These are phyloP conservation scores for Pistacia vera DNA, from an alignment of 345 rosid species.

Conservation along the genomic window DNA sequence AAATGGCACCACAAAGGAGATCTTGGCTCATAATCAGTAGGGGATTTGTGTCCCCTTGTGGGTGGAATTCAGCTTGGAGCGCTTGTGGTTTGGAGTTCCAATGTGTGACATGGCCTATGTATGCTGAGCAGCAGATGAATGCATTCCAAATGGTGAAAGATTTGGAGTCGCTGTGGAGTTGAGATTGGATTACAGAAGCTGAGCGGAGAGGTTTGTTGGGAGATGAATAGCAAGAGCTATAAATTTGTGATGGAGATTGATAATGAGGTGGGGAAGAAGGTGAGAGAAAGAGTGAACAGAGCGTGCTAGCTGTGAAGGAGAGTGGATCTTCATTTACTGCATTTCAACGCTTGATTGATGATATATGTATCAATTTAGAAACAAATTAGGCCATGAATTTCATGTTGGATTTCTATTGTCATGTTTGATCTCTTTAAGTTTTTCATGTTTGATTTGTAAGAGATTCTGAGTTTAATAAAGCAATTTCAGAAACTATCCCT, in stretches of 20 bases:
- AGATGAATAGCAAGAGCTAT: no score
- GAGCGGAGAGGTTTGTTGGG: no score
- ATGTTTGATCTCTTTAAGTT: no score
- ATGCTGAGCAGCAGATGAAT: constrained; percentile 40
- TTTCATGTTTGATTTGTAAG: no score
- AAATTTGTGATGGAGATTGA: constrained; percentile 22
- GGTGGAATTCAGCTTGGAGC: constrained; percentile 49
- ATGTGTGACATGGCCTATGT: constrained; percentile 37
- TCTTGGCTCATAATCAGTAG: constrained; percentile 29
- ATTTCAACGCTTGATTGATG: constrained; percentile 21
- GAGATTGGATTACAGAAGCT: not conserved
- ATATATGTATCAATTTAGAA: not conserved
- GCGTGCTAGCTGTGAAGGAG: constrained; percentile 19
- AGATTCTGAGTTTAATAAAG: no score
- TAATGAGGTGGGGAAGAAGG: constrained; percentile 12
- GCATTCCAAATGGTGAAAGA: constrained; percentile 33
- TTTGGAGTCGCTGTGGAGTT: constrained; percentile 25
- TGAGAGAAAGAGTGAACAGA: constrained; percentile 20
- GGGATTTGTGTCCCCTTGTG: constrained; percentile 47
- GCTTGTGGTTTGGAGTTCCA: constrained; percentile 37
- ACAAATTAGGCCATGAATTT: not conserved
- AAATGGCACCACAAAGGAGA: constrained; percentile 41
- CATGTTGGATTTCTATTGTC: no score
- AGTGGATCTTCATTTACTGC: constrained; percentile 36
- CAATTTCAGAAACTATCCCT: no score